Base-by-base conservation (phyloP, 305 asterid genomes). In the Caryopteris hybrid region DNA sequence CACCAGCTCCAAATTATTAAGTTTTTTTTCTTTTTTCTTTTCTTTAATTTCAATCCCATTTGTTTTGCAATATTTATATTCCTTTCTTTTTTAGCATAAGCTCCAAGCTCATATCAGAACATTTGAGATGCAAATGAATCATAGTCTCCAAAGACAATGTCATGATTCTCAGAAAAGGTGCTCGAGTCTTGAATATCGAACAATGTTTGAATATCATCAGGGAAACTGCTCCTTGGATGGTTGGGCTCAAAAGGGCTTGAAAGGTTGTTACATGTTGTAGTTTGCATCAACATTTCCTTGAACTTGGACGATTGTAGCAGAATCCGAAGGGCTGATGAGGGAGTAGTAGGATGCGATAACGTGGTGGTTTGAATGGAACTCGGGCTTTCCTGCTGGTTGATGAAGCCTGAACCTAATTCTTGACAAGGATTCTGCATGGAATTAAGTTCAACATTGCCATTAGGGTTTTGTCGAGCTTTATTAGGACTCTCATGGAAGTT, bases 171-270 rank as follows among this genome's bases (percentile, higher is more conserved):
- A 0, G 70, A 71, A 27, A 81, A 81, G 75, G 70, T 78, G 80
- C 80, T 78, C 3, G 87, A 70, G 31, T 85, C 97, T 63, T 86
- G 90, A 48, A 88, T 81, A 16, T 84, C 96, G 13, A 91, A 91
- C 61, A 81, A 91, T 3, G 98, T 92, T 52, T 92, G 98, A 39
- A 92, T 87, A 66, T 92, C 92, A 4, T 87, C 95, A 0, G 96
- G 96, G 72, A 92, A 92, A 66, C 88, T 77, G 70, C 88, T 79
- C 61, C 87, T 66, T 0, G 88, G 86, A 16, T 67, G 80, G 11
- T 59, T 68, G 14, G 76, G 63, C 9, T 39, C 50, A 73, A 5
- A 63, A 2, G 84, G 76, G 33, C 90, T 75, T 14, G 73, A 57
- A 20, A 89, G 77, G 42, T 68, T 59, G 22, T 34, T 31, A 34